These are phyloP conservation scores for Scytalidium sp. DNA, from an alignment of 2,329 filamentous ascomycete species.

Conservation along the genomic window DNA sequence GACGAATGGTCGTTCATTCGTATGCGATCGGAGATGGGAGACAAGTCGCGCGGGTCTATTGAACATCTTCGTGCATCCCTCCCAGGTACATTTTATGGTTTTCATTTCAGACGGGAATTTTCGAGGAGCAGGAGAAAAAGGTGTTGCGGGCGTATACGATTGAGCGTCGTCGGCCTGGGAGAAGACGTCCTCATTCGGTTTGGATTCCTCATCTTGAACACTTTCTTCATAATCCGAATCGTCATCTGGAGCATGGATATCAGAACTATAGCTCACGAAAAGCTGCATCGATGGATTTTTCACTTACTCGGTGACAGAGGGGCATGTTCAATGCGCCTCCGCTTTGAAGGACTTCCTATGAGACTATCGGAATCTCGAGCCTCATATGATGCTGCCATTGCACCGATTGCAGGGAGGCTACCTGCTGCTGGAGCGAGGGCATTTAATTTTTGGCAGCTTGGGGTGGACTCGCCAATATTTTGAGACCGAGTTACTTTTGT, in stretches of 20 bases:
- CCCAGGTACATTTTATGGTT: conserved; percentile 71
- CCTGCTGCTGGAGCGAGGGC: not conserved
- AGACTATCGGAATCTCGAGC: not conserved
- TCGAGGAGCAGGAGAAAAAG: conserved; percentile 43
- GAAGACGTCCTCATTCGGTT: conserved; percentile 27
- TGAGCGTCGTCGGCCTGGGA: conserved; percentile 30
- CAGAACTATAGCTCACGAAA: not conserved
- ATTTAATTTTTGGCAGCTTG: not conserved
- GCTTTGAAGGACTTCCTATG: not conserved
- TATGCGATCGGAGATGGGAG: conserved; percentile 81
- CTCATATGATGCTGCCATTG: not conserved
- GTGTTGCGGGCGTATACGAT: conserved; percentile 44
- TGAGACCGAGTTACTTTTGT: not conserved
- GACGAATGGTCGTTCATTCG: conserved; percentile 75
- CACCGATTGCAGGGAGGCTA: not conserved
- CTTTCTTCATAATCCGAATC: conserved; percentile 40
- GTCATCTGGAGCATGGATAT: not conserved
- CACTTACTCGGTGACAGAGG: not conserved
- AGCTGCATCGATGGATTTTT: not conserved
- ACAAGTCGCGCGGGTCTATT: conserved; percentile 80
- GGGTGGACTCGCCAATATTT: not conserved
- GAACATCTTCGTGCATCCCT: conserved; percentile 77
- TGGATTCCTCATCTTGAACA: conserved; percentile 30
- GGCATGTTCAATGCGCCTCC: not conserved
- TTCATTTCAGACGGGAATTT: conserved; percentile 71